Percentiles rank a stretch among this genome's conserved stretches.
phyloP scores from a whole-genome alignment of 1,139 yeast genomes.

The Scheffersomyces stambukii region DNA sequence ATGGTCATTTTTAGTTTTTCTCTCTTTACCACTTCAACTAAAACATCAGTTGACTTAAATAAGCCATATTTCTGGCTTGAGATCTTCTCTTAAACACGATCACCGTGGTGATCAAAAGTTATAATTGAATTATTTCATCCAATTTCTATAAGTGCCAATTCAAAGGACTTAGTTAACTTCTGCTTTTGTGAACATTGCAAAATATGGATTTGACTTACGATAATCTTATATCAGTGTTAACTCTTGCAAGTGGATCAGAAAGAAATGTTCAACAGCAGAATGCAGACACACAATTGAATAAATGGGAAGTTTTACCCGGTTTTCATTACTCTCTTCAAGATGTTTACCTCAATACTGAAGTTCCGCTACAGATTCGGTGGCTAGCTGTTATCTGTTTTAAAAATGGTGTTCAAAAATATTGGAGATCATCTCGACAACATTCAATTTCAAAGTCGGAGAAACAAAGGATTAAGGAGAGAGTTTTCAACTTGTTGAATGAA shows the following conservation, averaged over 20 bases:
- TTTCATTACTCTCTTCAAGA: constrained; percentile 55
- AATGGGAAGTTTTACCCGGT: constrained; percentile 65
- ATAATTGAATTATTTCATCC: no score
- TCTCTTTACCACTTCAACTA: no score
- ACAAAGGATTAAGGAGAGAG: constrained; percentile 49
- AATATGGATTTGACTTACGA: constrained; percentile 24
- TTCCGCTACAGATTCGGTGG: constrained; percentile 73
- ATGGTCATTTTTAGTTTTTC: no score
- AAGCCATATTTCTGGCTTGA: no score
- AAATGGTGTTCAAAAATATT: constrained; percentile 77
- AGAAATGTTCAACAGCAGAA: constrained; percentile 44
- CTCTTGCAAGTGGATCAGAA: constrained; percentile 51
- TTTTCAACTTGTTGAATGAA: constrained; percentile 62
- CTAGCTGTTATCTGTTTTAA: constrained; percentile 83
- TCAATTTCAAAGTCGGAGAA: constrained; percentile 71
- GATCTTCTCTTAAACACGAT: no score
- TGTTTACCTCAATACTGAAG: constrained; percentile 55
- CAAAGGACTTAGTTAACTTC: no score
- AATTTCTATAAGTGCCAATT: no score
- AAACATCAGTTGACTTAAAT: no score
- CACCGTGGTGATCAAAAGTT: no score
- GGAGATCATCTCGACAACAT: constrained; percentile 64
- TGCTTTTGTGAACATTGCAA: no score
- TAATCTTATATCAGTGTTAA: constrained; percentile 23
- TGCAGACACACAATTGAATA: constrained; percentile 67